Percentiles rank a stretch among this genome's conserved stretches.
Conservation (phyloP, 2,329 filamentous ascomycete species). For the Zymoseptoria brevis region DNA sequence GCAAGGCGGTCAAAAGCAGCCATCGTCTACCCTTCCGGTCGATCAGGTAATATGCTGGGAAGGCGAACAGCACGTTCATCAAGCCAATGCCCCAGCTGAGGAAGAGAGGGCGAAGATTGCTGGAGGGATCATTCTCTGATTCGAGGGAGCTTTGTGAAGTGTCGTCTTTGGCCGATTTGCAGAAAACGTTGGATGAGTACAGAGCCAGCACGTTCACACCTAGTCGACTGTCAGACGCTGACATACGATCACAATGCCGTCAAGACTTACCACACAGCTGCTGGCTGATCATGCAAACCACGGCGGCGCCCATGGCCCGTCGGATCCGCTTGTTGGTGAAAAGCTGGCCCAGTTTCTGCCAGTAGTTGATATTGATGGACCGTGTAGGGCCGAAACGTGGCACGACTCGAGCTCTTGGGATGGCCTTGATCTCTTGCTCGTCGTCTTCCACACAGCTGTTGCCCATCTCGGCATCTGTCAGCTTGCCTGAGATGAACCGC, state of each 20-base stretch:
- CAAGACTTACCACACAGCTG: conserved; percentile 21
- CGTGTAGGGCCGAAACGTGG: not conserved
- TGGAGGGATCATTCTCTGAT: conserved; percentile 1
- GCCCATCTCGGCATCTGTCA: conserved; percentile 1
- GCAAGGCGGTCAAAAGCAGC: conserved; percentile 39
- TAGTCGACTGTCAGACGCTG: not conserved
- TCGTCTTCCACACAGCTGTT: conserved; percentile 1
- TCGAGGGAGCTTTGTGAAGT: conserved; percentile 3
- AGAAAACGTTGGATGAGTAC: conserved; percentile 23
- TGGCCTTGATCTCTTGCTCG: not conserved
- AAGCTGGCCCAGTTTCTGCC: conserved; percentile 21
- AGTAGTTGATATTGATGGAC: conserved; percentile 16
- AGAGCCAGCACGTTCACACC: conserved; percentile 20
- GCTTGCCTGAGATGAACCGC: conserved; percentile 5
- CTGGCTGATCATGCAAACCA: conserved; percentile 20
- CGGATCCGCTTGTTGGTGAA: conserved; percentile 23
- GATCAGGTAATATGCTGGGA: conserved; percentile 52
- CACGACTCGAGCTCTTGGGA: not conserved
- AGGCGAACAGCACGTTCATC: conserved; percentile 39
- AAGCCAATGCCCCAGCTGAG: conserved; percentile 26
- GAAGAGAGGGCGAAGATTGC: conserved; percentile 16
- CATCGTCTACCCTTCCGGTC: conserved; percentile 50
- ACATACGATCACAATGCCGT: not conserved
- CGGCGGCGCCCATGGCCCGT: conserved; percentile 19
- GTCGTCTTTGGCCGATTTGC: conserved; percentile 5